A percentile compares a stretch with the other conserved stretches of the same genome.
Evolutionary conservation across 805 yeast genomes (phyloP).

Genomic region (Saccharomycopsis fibuligera): DNA sequence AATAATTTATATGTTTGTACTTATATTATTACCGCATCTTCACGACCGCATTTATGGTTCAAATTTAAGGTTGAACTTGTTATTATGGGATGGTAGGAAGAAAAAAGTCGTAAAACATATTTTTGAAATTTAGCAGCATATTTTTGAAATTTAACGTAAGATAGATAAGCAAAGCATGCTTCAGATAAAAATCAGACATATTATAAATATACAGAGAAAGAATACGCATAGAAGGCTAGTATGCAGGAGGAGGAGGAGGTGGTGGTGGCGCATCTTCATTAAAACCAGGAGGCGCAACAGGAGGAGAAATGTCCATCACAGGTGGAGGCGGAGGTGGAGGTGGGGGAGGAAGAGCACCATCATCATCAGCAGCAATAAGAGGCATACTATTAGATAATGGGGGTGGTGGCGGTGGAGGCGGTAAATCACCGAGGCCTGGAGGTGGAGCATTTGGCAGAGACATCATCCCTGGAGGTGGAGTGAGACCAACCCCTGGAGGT

Average conservation of each 20-base stretch:
- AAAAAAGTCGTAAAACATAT: too few species aligned
- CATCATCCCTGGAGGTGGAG: conserved; percentile 10
- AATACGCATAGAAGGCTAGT: too few species aligned
- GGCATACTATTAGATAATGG: conserved; percentile 27
- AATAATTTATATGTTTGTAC: too few species aligned
- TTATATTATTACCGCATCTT: too few species aligned
- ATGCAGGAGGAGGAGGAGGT: conserved; percentile 21
- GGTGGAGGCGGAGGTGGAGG: conserved; percentile 25
- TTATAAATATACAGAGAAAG: too few species aligned
- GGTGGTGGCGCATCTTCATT: conserved; percentile 23
- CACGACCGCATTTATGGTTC: too few species aligned
- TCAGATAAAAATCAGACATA: too few species aligned
- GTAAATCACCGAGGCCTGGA: conserved; percentile 1
- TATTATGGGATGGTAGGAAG: too few species aligned
- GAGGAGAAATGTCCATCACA: conserved; percentile 29
- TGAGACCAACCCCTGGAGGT: conserved; percentile 3
- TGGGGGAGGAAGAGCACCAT: conserved; percentile 22
- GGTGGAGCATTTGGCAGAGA: conserved; percentile 16
- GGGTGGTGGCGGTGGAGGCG: conserved; percentile 22
- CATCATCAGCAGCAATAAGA: not conserved
- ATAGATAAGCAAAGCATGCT: too few species aligned
- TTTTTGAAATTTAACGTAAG: too few species aligned
- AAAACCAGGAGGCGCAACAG: conserved; percentile 23
- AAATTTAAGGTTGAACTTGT: too few species aligned
- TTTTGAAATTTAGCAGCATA: too few species aligned